These are phyloP conservation scores for Ogataea nakhonphanomensis DNA, from an alignment of 805 yeast genomes.

Conservation along the genomic window DNA sequence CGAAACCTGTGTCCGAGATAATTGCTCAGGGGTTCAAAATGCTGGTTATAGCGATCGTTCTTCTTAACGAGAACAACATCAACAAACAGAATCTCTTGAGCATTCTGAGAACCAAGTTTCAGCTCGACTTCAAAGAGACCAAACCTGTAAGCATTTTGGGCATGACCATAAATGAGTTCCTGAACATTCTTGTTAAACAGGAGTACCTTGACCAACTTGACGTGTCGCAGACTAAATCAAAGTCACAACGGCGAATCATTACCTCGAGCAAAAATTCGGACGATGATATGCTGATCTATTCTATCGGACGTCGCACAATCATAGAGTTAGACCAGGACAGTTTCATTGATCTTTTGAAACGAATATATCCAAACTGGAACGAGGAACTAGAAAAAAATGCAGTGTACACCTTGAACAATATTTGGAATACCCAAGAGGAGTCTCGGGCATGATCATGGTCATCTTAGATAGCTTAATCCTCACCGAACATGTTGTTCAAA, in stretches of 20 bases:
- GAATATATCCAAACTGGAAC: slow-evolving; percentile 28
- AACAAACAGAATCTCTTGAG: slow-evolving; percentile 26
- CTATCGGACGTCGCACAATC: slow-evolving; percentile 30
- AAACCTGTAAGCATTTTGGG: slow-evolving; percentile 19
- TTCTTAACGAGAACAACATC: slow-evolving; percentile 28
- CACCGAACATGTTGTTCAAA: slow-evolving; percentile 55
- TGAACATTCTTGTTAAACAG: slow-evolving; percentile 24
- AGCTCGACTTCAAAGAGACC: slow-evolving; percentile 22
- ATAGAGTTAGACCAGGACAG: slow-evolving; percentile 26
- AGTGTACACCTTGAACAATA: slow-evolving; percentile 21
- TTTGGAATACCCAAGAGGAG: slow-evolving; percentile 19
- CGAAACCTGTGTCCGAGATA: slow-evolving; percentile 23
- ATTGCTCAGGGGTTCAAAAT: slow-evolving; percentile 27
- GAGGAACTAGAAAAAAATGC: slow-evolving; percentile 29
- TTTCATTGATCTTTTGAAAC: slow-evolving; percentile 26
- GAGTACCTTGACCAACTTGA: slow-evolving; percentile 27
- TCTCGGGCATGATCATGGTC: background rate
- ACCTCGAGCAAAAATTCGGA: slow-evolving; percentile 17
- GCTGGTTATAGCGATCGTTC: slow-evolving; percentile 25
- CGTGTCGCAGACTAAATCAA: slow-evolving; percentile 16
- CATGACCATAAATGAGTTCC: slow-evolving; percentile 21
- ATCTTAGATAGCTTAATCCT: slow-evolving; percentile 16
- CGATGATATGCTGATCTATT: slow-evolving; percentile 23
- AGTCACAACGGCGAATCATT: slow-evolving; percentile 6
- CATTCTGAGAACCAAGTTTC: slow-evolving; percentile 24